phyloP scores from a whole-genome alignment of 495 filamentous ascomycete genomes.

The Delitschia confertaspora region DNA sequence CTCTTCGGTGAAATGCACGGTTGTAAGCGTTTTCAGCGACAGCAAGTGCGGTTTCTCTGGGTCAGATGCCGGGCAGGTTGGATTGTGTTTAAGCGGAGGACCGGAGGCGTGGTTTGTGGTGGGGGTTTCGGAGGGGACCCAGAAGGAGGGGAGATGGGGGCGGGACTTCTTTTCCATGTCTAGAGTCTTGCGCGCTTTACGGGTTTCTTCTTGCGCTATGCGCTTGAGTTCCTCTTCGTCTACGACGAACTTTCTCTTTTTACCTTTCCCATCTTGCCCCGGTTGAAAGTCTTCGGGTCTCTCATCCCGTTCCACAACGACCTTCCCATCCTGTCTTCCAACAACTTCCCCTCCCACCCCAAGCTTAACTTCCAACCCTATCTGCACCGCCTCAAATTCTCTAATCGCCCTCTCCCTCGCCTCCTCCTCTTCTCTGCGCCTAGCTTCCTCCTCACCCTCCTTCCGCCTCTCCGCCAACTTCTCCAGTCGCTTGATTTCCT shows the following conservation, averaged over 20 bases:
- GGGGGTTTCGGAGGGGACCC: conserved; percentile 82
- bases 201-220: conserved; percentile 60
- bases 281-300: conserved; percentile 19
- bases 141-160: conserved; percentile 74
- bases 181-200: conserved; percentile 57
- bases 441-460: conserved; percentile 47
- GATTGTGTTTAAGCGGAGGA: conserved; percentile 55
- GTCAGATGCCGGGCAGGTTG: conserved; percentile 71
- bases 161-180: conserved; percentile 63
- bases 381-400: conserved; percentile 46
- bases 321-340: conserved; percentile 37
- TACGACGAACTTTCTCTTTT: conserved; percentile 73
- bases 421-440: conserved; percentile 43
- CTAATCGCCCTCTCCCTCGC: conserved; percentile 42
- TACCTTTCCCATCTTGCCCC: conserved; percentile 36
- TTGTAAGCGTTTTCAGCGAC: conserved; percentile 72
- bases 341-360: conserved; percentile 32
- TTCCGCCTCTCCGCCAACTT: conserved; percentile 52
- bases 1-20: conserved; percentile 73
- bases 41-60: conserved; percentile 63
- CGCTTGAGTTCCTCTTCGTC: conserved; percentile 71
- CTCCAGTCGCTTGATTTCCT: conserved; percentile 83
- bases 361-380: conserved; percentile 56
- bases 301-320: conserved; percentile 35
- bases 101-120: conserved; percentile 40